Evolutionary conservation across 192 early-diverging fungal species (phyloP).

Genomic region (Chytriomyces sp.): DNA sequence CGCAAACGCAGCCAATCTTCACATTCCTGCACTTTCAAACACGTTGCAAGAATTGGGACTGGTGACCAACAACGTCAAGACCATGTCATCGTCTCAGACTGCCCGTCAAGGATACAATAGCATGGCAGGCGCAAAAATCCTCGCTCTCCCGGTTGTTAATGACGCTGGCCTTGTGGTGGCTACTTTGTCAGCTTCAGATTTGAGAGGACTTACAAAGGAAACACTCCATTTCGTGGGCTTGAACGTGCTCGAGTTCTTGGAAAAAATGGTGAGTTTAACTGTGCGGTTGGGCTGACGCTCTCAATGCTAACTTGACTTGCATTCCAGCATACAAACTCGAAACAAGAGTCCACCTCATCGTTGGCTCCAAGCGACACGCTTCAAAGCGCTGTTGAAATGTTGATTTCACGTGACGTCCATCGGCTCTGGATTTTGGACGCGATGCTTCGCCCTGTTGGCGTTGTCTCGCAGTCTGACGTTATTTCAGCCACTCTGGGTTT

Average conservation of each 20-base stretch:
- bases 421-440: constrained; percentile 60
- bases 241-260: constrained; percentile 55
- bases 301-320: neutral
- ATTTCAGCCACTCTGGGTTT: constrained; percentile 41
- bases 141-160: constrained; percentile 63
- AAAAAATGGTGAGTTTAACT: constrained; percentile 47
- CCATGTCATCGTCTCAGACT: constrained; percentile 42
- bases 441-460: constrained; percentile 41
- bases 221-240: constrained; percentile 46
- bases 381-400: constrained; percentile 34
- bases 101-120: constrained; percentile 55
- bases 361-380: constrained; percentile 41
- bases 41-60: constrained; percentile 40
- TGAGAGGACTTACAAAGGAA: constrained; percentile 49
- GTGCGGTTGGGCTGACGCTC: no score
- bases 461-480: constrained; percentile 63
- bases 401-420: constrained; percentile 54
- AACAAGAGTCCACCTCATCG: neutral
- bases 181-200: constrained; percentile 54
- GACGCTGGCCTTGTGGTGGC: constrained; percentile 41
- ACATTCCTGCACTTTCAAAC: constrained; percentile 36
- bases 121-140: constrained; percentile 54
- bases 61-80: constrained; percentile 29
- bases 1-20: constrained; percentile 1
- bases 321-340: neutral